Evolutionary conservation across 352 stramenopile species (phyloP), one percentile per base, ranked within the genome.

Genomic region (Globisporangium paroecandrum): DNA sequence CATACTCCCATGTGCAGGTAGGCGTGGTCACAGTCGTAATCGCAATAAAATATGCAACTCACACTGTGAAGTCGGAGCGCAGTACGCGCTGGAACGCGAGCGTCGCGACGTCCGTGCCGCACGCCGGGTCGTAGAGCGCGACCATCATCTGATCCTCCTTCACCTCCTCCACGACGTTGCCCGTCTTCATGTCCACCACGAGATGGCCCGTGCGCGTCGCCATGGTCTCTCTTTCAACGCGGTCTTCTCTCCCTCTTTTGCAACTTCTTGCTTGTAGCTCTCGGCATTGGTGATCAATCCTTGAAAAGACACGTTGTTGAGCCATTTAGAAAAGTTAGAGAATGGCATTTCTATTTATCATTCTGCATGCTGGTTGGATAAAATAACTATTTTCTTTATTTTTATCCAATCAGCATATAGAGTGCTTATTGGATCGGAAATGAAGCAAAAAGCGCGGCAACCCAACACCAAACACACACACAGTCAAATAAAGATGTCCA

Each of bases 401-500:
- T 56, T 20, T n/a, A 29, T 25, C 49, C n/a, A 56, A 56, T 56
- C 6, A 56, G 18, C 12, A 56, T 15, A 18, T 10, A 56, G 4
- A 56, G 7, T 20, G 8, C 49, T 18, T 25, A 8, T 6, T 51
- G 43, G 43, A 51, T 27, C 54, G 13, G 55, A 36, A 61, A 20
- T 61, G 12, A 22, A 0, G 8, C 22, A 56, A 56, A 55, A 56
- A 56, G 49, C 20, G 49, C 3, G 49, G n/a, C 49, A 56, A 56
- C 18, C 5, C 43, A 51, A 51, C 22, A 8, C 36, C 4, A 15
- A 43, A 47, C 38, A 20, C 38, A 47, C 38, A 51, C 18, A 8
- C 43, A 51, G 2, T 9, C 41, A 51, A 6, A 51, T 1, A 51
- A 46, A 22, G 24, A 99, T 99, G 97, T 98, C 92, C 38, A 97